phyloP scores from a whole-genome alignment of 1,139 yeast species.

The Meyerozyma smithsonii region DNA sequence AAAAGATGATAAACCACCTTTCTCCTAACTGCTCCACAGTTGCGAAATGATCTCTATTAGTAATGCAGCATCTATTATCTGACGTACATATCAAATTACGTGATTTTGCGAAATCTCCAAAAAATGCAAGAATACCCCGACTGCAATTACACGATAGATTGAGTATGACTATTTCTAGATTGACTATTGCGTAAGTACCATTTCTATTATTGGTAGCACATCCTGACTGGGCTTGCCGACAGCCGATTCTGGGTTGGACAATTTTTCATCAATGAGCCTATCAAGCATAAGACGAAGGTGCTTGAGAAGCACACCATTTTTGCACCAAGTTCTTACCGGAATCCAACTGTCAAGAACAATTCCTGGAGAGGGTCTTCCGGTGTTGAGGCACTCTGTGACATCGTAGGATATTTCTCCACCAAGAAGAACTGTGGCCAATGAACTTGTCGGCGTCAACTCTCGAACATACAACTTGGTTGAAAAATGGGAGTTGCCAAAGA shows the following conservation, averaged over 20 bases:
- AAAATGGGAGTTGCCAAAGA: constrained; percentile 51
- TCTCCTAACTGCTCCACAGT: no score
- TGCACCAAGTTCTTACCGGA: constrained; percentile 87
- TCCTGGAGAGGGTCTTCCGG: constrained; percentile 52
- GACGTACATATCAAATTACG: no score
- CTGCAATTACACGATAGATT: background rate
- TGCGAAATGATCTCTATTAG: no score
- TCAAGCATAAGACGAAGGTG: constrained; percentile 65
- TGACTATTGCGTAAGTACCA: constrained; percentile 7
- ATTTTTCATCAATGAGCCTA: constrained; percentile 54
- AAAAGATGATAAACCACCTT: background rate
- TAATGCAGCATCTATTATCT: no score
- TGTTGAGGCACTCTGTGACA: constrained; percentile 32
- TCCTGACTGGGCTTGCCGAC: constrained; percentile 11
- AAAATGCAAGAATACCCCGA: background rate
- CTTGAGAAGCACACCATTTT: constrained; percentile 81
- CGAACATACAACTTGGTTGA: constrained; percentile 68
- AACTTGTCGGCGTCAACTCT: constrained; percentile 74
- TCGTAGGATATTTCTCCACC: constrained; percentile 79
- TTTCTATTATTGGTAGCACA: constrained; percentile 14
- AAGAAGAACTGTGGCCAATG: constrained; percentile 67
- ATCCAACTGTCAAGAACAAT: constrained; percentile 73
- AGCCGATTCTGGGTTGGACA: constrained; percentile 22
- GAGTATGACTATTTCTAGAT: background rate
- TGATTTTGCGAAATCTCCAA: background rate